Evolutionary conservation across 2,329 filamentous ascomycete species (phyloP), one percentile per base, ranked within the genome.

Genomic region (Aphanoascus verrucosus): DNA sequence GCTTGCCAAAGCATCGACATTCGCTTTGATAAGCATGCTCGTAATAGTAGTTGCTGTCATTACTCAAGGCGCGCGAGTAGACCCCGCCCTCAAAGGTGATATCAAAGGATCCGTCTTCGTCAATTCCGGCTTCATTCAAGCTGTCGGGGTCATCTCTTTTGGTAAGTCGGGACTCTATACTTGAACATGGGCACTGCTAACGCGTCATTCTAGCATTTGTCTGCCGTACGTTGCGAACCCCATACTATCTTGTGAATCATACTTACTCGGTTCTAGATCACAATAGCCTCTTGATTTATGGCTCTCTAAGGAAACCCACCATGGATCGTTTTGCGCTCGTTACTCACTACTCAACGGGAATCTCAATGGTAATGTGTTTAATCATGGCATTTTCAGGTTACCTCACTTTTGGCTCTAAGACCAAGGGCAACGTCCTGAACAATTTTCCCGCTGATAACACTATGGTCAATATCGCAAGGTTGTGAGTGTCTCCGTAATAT

Each of bases 91-190:
- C 14, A 80, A 82, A 59, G 93, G 93, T 2, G 77, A 80, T 28
- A 81, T 96, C 53, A 79, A 77, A 57, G 80, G 78, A 53, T 79
- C 83, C 37, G 72, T 96, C 54, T 81, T 84, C n/a, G 76, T 97
- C 61, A 94, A 94, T 64, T 76, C 78, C 23, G 93, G 91, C 46
- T 83, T 98, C 55, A 94, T 97, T 64, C 90, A 97, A 69, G 91
- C 93, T 19, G 89, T 98, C 63, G 93, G 93, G 32, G 91, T 98
- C 15, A 98, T 98, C 62, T 97, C 93, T 3, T 98, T 98, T 68
- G 90, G 87, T 93, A 76, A 45, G 79, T 56, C 8, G 17, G 45
- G 45, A 43, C 19, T 11, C 15, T n/a, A n/a, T 54, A 17, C 6
- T 34, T 14, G 23, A n/a, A n/a, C 19, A 15, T 28, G 6, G 38